Evolutionary conservation across 371 early-diverging fungal genomes (phyloP).

Genomic region (Mucor irregularis): DNA sequence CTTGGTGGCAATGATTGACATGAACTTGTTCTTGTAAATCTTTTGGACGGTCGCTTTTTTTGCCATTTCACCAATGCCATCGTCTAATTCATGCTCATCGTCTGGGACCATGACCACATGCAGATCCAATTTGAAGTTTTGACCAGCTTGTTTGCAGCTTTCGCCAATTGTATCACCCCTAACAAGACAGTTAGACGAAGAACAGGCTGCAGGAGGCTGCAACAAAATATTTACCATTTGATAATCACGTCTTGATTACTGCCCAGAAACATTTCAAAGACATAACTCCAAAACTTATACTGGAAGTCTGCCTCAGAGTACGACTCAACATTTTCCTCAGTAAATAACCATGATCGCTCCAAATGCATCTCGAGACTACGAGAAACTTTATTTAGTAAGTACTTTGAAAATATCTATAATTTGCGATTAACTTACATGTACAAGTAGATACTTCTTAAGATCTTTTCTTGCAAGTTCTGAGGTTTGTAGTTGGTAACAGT

Average conservation of each 20-base stretch:
- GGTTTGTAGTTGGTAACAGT: no score
- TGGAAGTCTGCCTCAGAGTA: conserved; percentile 20
- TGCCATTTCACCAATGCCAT: conserved; percentile 15
- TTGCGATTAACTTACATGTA: conserved; percentile 7
- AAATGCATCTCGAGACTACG: conserved; percentile 19
- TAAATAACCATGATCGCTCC: conserved; percentile 10
- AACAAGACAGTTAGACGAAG: conserved; percentile 15
- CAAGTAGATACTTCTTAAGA: no score
- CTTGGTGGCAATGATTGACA: conserved; percentile 14
- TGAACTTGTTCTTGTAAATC: conserved; percentile 19
- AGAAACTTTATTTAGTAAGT: conserved; percentile 9
- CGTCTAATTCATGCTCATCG: conserved; percentile 10
- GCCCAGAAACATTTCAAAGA: conserved; percentile 19
- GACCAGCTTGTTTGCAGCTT: conserved; percentile 13
- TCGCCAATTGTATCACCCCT: conserved; percentile 15
- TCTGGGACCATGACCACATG: conserved; percentile 12
- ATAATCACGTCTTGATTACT: conserved; percentile 9
- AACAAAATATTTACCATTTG: conserved; percentile 19
- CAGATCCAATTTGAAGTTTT: conserved; percentile 11
- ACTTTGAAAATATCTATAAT: conserved; percentile 9
- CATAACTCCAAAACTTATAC: conserved; percentile 11
- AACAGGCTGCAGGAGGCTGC: conserved; percentile 8
- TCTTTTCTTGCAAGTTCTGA: no score
- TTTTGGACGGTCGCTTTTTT: conserved; percentile 16
- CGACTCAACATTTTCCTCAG: conserved; percentile 11